Evolutionary conservation across 495 filamentous ascomycete species (phyloP), one percentile per base, ranked within the genome.

Genomic region (Penicillium riverlandense): DNA sequence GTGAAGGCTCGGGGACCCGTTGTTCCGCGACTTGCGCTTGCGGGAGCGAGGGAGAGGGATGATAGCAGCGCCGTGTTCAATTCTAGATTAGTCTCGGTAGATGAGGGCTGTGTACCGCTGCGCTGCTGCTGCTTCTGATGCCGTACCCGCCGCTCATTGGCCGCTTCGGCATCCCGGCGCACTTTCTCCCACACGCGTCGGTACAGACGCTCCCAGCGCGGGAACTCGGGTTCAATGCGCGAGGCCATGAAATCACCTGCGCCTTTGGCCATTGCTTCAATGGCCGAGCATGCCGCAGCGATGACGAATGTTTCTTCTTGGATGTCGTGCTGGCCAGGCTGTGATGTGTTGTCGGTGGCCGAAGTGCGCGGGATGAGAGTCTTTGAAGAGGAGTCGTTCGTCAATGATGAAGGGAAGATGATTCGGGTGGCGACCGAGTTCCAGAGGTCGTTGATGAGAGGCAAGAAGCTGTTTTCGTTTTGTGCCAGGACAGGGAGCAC

Each of bases 361-460:
- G 4, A 22, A 4, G 22, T 22, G 22, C 31, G 38, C 9, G 47
- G 47, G 22, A 60, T 52, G 11, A 68, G 47, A 15, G 64, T 45
- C 0, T 46, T 59, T 33, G 62, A 61, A 5, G 62, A 63, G 6
- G 60, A 43, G 15, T 49, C 35, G 34, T 28, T 35, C 22, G 34
- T 40, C 14, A 58, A 12, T 7, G 63, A 85, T 1, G 65, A 52
- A 5, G 70, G 68, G 29, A 70, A 64, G 11, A 48, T 57, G 30
- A 96, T 72, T 30, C 87, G 75, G 5, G 76, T 63, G 1, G 86
- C 63, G 8, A 95, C 67, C 6, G 87, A 78, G 0, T 90, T 88
- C 88, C 90, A 98, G 16, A 96, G 65, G 4, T 86, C 85, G 58
- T 95, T 88, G 37, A 96, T 81, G 3, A 96, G 71, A 0, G 92